phyloP scores from a whole-genome alignment of 106 monocot species.

The Dendrobium catenatum region DNA sequence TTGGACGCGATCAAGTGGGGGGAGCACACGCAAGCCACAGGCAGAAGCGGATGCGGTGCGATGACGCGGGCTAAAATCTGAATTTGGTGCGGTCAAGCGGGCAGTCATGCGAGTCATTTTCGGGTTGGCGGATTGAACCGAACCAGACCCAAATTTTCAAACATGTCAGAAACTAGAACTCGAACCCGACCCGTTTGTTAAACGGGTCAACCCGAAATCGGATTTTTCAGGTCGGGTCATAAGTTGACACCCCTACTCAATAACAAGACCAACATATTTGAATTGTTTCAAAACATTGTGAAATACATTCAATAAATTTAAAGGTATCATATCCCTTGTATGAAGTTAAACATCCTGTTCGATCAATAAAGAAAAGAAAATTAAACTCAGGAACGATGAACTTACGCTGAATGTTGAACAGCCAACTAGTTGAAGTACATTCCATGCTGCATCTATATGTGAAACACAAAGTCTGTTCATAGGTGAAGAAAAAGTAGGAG shows the following conservation, averaged over 20 bases:
- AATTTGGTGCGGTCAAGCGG: no score
- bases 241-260: neutral
- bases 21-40: no score
- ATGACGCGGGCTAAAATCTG: no score
- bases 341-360: neutral
- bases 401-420: slow-evolving; percentile 47
- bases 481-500: neutral
- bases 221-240: no score
- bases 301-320: neutral
- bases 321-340: neutral
- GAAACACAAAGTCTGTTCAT: slow-evolving; percentile 46
- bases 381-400: neutral
- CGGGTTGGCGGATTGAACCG: no score
- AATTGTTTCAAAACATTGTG: neutral
- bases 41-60: no score
- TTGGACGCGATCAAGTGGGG: no score
- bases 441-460: slow-evolving; percentile 73
- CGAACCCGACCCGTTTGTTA: no score
- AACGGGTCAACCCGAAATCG: no score
- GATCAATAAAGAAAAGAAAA: slow-evolving; percentile 1
- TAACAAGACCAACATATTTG: neutral
- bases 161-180: no score
- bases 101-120: no score
- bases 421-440: slow-evolving; percentile 41
- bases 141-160: no score